Evolutionary conservation across 2,329 filamentous ascomycete species (phyloP), one percentile per base, ranked within the genome.

Genomic region (Cladosporium halotolerans): DNA sequence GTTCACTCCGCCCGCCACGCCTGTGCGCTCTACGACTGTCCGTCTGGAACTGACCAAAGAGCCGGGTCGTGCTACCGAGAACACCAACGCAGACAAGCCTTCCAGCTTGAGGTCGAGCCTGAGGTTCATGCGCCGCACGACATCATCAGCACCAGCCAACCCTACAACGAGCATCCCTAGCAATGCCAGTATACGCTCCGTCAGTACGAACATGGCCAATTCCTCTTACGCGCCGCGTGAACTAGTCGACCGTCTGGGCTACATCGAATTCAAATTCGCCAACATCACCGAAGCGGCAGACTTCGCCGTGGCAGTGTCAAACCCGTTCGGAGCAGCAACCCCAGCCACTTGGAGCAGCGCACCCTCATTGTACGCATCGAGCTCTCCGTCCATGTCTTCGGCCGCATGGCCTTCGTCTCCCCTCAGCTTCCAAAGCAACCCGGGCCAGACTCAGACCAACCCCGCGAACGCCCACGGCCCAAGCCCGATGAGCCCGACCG

Each of bases 181-280:
- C 48, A 51, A 51, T 16, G 51, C 44, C 31, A 46, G 43, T 31
- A 53, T 53, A 9, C 39, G 51, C 11, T 46, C 51, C 6, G 43
- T 53, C 36, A 53, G 32, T 16, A 43, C 51, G 11, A 53, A 40
- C n/a, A 40, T 46, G 43, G 44, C 51, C 8, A 47, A 46, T 5
- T 46, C 43, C 2, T 32, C 51, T 5, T 53, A 42, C 14, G 51
- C 51, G 11, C 51, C 51, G 14, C 43, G 43, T 18, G 51, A 53
- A 4, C 18, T 46, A 9, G 33, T 53, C 13, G 43, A 46, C 13
- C 51, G 51, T 9, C 38, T 53, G 3, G 51, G 51, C 31, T 47
- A 53, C 33, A 46, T 53, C 4, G 51, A 53, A 18, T 47, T 53
- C 51, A 53, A 53, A 38, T 47, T 53, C 23, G 32, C 34, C 28